Evolutionary conservation across 177 flowering plant genomes (phyloP), one percentile per base, ranked within the genome.

Genomic region (Tripterygium wilfordii): DNA sequence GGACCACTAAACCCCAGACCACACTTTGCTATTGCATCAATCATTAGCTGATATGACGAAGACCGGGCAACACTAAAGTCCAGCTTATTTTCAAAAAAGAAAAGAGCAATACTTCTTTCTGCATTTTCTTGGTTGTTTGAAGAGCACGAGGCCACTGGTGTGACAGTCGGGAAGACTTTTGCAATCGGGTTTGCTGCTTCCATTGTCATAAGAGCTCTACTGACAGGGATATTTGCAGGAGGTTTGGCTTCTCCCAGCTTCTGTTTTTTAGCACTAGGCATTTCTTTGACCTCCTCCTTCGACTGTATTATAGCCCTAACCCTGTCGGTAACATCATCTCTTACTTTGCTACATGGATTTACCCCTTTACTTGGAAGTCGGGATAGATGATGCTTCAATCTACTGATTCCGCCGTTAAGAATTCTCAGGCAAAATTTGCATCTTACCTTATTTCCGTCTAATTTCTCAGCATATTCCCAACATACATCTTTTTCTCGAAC

Each of bases 291-390:
- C 4, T 86, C 91, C 37, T 87, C 97, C 53, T 79, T 90, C 5
- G 72, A 39, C 19, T 85, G 70, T 49, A 85, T 59, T 38, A 90
- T 78, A 26, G 74, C 67, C 57, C 79, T 67, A 24, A 90, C 96
- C 31, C 68, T 65, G 48, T 90, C 85, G 21, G 82, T 73, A 17
- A 90, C 91, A 66, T 90, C 97, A 63, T 90, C 97, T 57, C 91
- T 73, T 4, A 85, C 97, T 61, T 90, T 90, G 57, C 75, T 78
- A 63, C 96, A 90, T 19, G 97, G 95, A 61, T 79, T 87, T 26
- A 88, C 96, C 26, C 97, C 97, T 75, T 83, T 85, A 66, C 96
- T 88, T 8, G 96, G 96, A 51, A 90, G 74, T 25, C 97, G 72
- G 49, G 97, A 90, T 30, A 90, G 54, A 72, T 88, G 97, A 58